Conservation (phyloP, 108 stramenopile species). For the Epithemia pelagica region DNA sequence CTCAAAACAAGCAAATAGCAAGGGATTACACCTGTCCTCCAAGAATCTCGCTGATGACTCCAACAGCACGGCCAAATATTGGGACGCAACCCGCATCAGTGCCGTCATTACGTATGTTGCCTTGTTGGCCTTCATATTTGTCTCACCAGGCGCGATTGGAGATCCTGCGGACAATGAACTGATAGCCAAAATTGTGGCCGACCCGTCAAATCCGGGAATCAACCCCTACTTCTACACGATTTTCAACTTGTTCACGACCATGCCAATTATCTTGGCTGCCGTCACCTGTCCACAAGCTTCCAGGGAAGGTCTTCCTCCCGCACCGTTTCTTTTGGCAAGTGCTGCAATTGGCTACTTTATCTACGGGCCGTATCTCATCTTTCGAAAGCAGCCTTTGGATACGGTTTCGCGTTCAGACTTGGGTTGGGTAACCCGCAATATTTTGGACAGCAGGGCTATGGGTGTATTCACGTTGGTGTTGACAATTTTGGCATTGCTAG, state of each 20-base stretch:
- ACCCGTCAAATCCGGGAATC: conserved; percentile 48
- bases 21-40: too few species aligned
- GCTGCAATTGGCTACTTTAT: conserved; percentile 42
- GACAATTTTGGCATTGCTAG: conserved; percentile 17
- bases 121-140: not conserved
- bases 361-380: conserved; percentile 42
- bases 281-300: conserved; percentile 46
- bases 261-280: conserved; percentile 46
- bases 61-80: too few species aligned
- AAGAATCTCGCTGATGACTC: too few species aligned
- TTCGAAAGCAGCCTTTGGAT: conserved; percentile 30
- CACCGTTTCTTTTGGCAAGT: conserved; percentile 46
- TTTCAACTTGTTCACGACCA: conserved; percentile 53
- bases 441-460: conserved; percentile 57
- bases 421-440: conserved; percentile 56
- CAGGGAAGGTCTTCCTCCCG: conserved; percentile 30
- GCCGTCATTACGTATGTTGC: not conserved
- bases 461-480: conserved; percentile 19
- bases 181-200: conserved; percentile 33
- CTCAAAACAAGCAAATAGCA: too few species aligned
- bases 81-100: not conserved
- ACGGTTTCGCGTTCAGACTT: conserved; percentile 21
- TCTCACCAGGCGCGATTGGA: not conserved
- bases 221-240: conserved; percentile 51
- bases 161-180: conserved; percentile 15